These are phyloP conservation scores for Acanthamoeba sp. DNA, from an alignment of 208 protist genomes.

Conservation along the genomic window DNA sequence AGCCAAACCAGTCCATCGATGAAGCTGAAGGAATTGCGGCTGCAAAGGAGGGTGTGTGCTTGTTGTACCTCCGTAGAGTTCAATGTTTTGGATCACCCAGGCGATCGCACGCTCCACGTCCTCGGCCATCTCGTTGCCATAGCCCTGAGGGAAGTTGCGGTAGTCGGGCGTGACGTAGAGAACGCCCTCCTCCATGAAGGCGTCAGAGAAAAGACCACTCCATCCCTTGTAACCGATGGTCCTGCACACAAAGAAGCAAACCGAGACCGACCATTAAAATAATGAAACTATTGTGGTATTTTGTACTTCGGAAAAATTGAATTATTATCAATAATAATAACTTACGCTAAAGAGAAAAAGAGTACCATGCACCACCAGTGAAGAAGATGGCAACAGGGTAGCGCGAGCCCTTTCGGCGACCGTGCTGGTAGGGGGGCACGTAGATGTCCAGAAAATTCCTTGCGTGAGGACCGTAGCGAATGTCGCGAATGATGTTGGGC, in stretches of 20 bases:
- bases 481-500: constrained; percentile 22
- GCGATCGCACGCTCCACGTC: constrained; percentile 30
- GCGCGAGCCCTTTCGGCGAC: background rate
- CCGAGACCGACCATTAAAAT: background rate
- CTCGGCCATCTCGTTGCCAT: constrained; percentile 49
- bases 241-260: background rate
- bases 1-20: too few relatives aligned
- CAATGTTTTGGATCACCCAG: constrained; percentile 58
- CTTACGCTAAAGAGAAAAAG: background rate
- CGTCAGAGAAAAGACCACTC: constrained; percentile 21
- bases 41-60: too few relatives aligned
- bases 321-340: background rate
- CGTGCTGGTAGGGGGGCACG: background rate
- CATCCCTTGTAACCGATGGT: constrained; percentile 65
- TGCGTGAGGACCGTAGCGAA: constrained; percentile 15
- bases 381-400: constrained; percentile 59
- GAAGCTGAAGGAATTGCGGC: too few relatives aligned
- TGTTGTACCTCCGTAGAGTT: background rate
- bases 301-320: background rate
- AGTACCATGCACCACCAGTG: constrained; percentile 45
- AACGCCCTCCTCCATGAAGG: constrained; percentile 42
- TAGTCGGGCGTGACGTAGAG: constrained; percentile 69
- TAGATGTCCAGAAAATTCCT: constrained; percentile 65
- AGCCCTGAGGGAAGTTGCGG: constrained; percentile 55
- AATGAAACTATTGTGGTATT: background rate